Evolutionary conservation across 2,329 filamentous ascomycete species (phyloP), one percentile per base, ranked within the genome.

Genomic region (Aspergillus amoenus): DNA sequence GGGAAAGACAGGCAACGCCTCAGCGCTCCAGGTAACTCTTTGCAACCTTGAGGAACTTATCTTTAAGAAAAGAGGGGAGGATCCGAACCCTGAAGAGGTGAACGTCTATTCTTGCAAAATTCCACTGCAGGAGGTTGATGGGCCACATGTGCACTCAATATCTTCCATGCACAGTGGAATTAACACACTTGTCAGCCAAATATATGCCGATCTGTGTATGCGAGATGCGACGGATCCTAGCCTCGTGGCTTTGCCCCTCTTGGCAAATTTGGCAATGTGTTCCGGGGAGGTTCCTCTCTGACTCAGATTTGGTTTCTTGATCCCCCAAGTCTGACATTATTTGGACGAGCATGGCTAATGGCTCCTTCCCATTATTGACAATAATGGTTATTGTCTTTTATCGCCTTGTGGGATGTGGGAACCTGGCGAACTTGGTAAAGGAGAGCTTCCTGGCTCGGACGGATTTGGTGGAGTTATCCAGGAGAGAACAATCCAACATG

Each of bases 141-240:
- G 27, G 9, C 27, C 27, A 30, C 3, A 30, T 30, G 27, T 9
- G 27, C 27, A 30, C 27, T 47, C 13, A 43, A 54, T 32, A n/a
- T 52, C 18, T 52, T 27, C 42, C 24, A 52, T 9, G 27, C 50
- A 44, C 24, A 24, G 17, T 41, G 47, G 41, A 27, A 45, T 15
- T n/a, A n/a, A 17, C 18, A 22, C 21, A 32, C 50, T 17, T 30
- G 12, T 41, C 40, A 44, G 30, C 42, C 27, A 22, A 55, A 52
- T 54, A 56, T 32, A 39, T 45, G 62, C 59, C 59, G 62, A 64
- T 63, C 62, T 49, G 57, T 61, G 59, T 56, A 60, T 60, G 52
- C 32, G 44, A 61, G 47, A 56, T 56, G 53, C 59, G 50, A 52
- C 59, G 44, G 46, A 59, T 40, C 41, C 56, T 52, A 54, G 44